Evolutionary conservation across 2,329 filamentous ascomycete species (phyloP).

Genomic region (Trichophyton mentagrophytes): DNA sequence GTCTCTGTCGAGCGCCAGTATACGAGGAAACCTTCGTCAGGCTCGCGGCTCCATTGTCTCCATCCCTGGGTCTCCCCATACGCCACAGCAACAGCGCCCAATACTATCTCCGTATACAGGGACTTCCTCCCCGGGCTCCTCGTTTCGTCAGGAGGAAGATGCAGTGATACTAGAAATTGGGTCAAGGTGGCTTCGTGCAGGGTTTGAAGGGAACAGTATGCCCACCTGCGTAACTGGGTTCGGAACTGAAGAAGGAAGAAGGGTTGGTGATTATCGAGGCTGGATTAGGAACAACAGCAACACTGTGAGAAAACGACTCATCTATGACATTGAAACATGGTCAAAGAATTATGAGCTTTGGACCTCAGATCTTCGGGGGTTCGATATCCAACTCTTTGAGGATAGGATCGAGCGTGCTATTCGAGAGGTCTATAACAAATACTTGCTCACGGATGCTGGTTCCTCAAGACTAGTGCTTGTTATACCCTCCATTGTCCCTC

Average conservation of each 20-base stretch:
- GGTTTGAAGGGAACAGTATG: constrained; percentile 70
- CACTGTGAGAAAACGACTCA: constrained; percentile 20
- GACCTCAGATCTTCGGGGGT: constrained; percentile 56
- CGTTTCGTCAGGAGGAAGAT: constrained; percentile 65
- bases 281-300: constrained; percentile 47
- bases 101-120: constrained; percentile 41
- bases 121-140: constrained; percentile 45
- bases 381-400: constrained; percentile 67
- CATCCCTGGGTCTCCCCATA: constrained; percentile 41
- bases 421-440: constrained; percentile 70
- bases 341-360: constrained; percentile 55
- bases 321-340: constrained; percentile 28
- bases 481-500: constrained; percentile 63
- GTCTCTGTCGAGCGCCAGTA: constrained; percentile 13
- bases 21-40: constrained; percentile 22
- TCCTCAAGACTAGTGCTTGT: constrained; percentile 62
- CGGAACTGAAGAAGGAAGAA: constrained; percentile 60
- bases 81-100: constrained; percentile 40
- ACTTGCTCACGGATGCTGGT: constrained; percentile 47
- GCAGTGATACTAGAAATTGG: constrained; percentile 72
- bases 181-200: constrained; percentile 62
- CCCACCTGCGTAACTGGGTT: constrained; percentile 62
- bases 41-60: constrained; percentile 7
- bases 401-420: constrained; percentile 78
- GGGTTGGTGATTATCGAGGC: constrained; percentile 67